Evolutionary conservation across 192 early-diverging fungal species (phyloP).

Genomic region (Rhizoclosmatium globosum): DNA sequence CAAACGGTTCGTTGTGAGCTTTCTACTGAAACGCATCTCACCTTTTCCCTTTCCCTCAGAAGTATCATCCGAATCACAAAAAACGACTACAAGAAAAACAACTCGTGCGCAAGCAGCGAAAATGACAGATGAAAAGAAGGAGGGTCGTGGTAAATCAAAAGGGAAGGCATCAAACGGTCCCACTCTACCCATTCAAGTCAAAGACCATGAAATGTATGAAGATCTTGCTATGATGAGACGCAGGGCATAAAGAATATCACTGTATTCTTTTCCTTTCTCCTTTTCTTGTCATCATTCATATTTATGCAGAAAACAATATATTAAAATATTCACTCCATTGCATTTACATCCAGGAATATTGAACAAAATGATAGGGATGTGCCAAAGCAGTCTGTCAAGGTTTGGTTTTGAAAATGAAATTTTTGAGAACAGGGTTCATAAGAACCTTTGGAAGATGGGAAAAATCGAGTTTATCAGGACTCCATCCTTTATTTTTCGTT

Average conservation of each 20-base stretch:
- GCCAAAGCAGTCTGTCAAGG: no score
- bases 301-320: not conserved
- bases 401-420: no score
- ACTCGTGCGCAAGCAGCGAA: conserved; percentile 53
- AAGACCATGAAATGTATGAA: conserved; percentile 38
- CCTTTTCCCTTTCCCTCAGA: conserved; percentile 5
- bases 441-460: no score
- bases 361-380: no score
- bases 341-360: no score
- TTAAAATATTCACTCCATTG: no score
- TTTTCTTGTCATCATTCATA: not conserved
- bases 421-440: no score
- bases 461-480: no score
- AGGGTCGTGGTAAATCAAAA: conserved; percentile 36
- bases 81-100: conserved; percentile 49
- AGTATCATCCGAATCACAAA: conserved; percentile 48
- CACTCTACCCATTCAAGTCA: conserved; percentile 28
- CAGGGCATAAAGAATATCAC: no score
- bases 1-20: conserved; percentile 52
- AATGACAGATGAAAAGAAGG: conserved; percentile 51
- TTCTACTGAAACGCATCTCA: not conserved
- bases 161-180: conserved; percentile 40
- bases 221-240: conserved; percentile 33
- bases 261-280: no score
- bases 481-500: no score